Percentiles rank a stretch among this genome's conserved stretches.
Evolutionary conservation across 768 basidiomycete species (phyloP).

Genomic region (Ephemerocybe angulata): DNA sequence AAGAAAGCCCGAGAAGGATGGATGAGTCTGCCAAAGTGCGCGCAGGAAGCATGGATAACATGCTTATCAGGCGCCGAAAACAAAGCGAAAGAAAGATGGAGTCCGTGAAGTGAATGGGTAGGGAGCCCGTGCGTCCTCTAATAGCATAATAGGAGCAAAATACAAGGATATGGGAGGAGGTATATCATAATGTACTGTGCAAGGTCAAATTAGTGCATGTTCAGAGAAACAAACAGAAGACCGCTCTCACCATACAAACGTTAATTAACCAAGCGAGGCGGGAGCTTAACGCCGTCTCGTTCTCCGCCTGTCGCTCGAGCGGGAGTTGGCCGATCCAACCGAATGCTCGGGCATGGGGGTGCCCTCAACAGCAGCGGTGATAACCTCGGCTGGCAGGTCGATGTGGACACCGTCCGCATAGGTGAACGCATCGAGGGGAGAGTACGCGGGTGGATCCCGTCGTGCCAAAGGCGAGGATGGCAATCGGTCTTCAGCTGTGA

Average conservation of each 20-base stretch:
- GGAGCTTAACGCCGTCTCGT: conserved; percentile 47
- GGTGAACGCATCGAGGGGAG: conserved; percentile 80
- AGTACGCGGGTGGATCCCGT: conserved; percentile 81
- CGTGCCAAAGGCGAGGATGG: conserved; percentile 38
- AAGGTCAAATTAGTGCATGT: not conserved
- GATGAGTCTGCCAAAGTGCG: too few species aligned
- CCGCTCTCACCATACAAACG: conserved; percentile 28
- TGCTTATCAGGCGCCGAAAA: not conserved
- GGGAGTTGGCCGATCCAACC: conserved; percentile 47
- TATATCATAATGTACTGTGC: conserved; percentile 8
- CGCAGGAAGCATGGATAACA: too few species aligned
- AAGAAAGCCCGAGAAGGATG: too few species aligned
- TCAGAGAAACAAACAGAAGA: not conserved
- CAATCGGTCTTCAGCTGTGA: conserved; percentile 27
- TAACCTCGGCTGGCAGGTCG: conserved; percentile 89
- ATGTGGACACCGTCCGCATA: conserved; percentile 90
- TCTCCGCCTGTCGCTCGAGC: conserved; percentile 51
- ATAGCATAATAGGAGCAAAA: conserved; percentile 5
- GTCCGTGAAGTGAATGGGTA: not conserved
- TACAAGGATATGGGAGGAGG: not conserved
- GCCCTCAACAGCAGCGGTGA: conserved; percentile 84
- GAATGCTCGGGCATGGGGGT: conserved; percentile 56
- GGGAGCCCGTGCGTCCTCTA: not conserved
- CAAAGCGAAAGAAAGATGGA: not conserved
- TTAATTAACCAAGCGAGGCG: conserved; percentile 15